Percentiles rank a stretch among this genome's conserved stretches.
phyloP scores from a whole-genome alignment of 1,139 yeast species.

The Geotrichum cucujoidarum region DNA sequence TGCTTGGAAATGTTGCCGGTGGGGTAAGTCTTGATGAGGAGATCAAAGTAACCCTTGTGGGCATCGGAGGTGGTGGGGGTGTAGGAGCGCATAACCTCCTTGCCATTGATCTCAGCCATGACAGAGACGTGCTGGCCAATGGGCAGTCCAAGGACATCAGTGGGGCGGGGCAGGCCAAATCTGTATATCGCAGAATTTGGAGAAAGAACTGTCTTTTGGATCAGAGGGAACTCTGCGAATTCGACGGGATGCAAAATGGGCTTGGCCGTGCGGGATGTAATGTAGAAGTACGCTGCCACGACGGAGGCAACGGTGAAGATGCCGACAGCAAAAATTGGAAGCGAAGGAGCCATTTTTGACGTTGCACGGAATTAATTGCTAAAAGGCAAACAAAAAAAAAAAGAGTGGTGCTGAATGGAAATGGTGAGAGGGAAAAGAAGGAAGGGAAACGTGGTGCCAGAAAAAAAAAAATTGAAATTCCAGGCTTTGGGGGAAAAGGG shows the following conservation, averaged over 20 bases:
- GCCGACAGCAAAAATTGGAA: slow-evolving; percentile 14
- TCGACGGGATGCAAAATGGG: slow-evolving; percentile 57
- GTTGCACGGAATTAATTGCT: not conserved
- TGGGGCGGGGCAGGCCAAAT: slow-evolving; percentile 68
- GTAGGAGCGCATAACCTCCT: slow-evolving; percentile 78
- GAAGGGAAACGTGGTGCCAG: too few species aligned
- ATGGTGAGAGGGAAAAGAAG: too few species aligned
- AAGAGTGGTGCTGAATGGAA: too few species aligned
- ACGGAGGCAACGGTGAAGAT: slow-evolving; percentile 5
- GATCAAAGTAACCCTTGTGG: slow-evolving; percentile 74
- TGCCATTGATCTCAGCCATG: slow-evolving; percentile 63
- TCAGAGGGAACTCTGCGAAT: slow-evolving; percentile 72
- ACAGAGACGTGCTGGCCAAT: slow-evolving; percentile 76
- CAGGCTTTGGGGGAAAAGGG: too few species aligned
- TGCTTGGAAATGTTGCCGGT: slow-evolving; percentile 78
- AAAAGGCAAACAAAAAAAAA: too few species aligned
- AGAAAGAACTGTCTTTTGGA: slow-evolving; percentile 65
- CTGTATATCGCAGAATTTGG: slow-evolving; percentile 79
- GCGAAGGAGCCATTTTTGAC: not conserved
- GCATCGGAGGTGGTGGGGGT: slow-evolving; percentile 85
- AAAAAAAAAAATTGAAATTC: too few species aligned
- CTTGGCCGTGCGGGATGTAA: slow-evolving; percentile 21
- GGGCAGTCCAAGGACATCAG: slow-evolving; percentile 77
- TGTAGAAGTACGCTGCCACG: slow-evolving; percentile 10
- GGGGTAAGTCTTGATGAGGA: slow-evolving; percentile 81